A percentile compares a stretch with the other conserved stretches of the same genome.
These are phyloP conservation scores for Sarocladium strictum DNA, from an alignment of 2,329 filamentous ascomycete genomes.

Conservation along the genomic window DNA sequence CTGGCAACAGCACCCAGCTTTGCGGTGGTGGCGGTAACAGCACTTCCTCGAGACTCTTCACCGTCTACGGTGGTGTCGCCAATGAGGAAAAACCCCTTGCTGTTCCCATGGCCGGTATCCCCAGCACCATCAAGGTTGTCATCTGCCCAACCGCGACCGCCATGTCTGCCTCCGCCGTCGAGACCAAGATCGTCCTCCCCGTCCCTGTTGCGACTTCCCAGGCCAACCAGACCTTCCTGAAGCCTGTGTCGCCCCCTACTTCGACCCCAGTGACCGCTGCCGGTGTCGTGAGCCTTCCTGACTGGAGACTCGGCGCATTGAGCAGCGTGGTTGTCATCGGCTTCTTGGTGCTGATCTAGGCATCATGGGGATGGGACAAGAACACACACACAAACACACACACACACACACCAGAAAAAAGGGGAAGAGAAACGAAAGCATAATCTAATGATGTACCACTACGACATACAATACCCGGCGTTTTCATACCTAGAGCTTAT, in stretches of 20 bases:
- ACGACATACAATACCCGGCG: slow-evolving; percentile 3
- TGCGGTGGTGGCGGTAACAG: slow-evolving; percentile 34
- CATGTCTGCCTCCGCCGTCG: slow-evolving; percentile 12
- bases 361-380: no score
- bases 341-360: slow-evolving; percentile 5
- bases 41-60: slow-evolving; percentile 29
- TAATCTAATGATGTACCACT: slow-evolving; percentile 5
- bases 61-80: slow-evolving; percentile 34
- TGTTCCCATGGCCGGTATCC: slow-evolving; percentile 25
- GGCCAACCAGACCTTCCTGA: not conserved
- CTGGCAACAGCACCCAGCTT: slow-evolving; percentile 31
- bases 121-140: slow-evolving; percentile 12
- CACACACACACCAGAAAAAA: not conserved
- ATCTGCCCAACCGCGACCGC: not conserved
- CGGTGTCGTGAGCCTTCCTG: not conserved
- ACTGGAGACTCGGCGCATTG: slow-evolving; percentile 6
- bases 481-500: not conserved
- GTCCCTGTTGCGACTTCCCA: not conserved
- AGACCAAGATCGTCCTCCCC: slow-evolving; percentile 17
- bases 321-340: slow-evolving; percentile 8
- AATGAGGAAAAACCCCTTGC: slow-evolving; percentile 21
- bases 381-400: no score
- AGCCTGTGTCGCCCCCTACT: not conserved
- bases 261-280: not conserved
- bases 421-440: not conserved